Evolutionary conservation across 192 early-diverging fungal genomes (phyloP).

Genomic region (Podila horticola): DNA sequence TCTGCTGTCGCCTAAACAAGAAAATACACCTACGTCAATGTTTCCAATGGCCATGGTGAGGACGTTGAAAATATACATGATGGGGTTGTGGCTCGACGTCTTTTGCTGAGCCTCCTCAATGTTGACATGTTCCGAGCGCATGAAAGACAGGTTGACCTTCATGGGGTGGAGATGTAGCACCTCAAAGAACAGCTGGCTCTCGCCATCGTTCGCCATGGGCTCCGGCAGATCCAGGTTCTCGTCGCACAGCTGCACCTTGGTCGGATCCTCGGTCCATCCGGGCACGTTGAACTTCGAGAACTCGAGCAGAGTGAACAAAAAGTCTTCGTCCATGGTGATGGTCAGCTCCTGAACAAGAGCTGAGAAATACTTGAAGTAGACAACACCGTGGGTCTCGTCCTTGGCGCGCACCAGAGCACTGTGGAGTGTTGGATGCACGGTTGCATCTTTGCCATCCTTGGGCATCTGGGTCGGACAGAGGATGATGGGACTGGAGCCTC

Average conservation of each 20-base stretch:
- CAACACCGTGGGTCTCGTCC: slow-evolving; percentile 93
- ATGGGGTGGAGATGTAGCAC: slow-evolving; percentile 92
- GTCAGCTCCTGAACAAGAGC: slow-evolving; percentile 94
- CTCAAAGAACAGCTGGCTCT: slow-evolving; percentile 92
- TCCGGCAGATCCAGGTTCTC: slow-evolving; percentile 76
- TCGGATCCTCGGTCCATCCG: slow-evolving; percentile 62
- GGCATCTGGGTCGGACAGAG: slow-evolving; percentile 91
- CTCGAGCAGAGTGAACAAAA: slow-evolving; percentile 86
- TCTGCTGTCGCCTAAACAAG: not conserved
- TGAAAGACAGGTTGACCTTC: slow-evolving; percentile 96
- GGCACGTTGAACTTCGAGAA: slow-evolving; percentile 84
- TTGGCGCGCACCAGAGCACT: slow-evolving; percentile 87
- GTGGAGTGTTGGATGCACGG: slow-evolving; percentile 69
- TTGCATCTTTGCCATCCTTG: slow-evolving; percentile 70
- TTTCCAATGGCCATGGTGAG: slow-evolving; percentile 98
- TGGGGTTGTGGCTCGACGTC: slow-evolving; percentile 54
- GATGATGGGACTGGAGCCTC: slow-evolving; percentile 89
- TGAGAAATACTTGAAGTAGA: slow-evolving; percentile 95
- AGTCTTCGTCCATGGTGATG: slow-evolving; percentile 94
- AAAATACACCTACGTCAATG: slow-evolving; percentile 76
- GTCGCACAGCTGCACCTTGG: slow-evolving; percentile 54
- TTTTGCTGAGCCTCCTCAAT: slow-evolving; percentile 67
- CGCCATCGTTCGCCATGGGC: slow-evolving; percentile 71
- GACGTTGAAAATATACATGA: slow-evolving; percentile 82
- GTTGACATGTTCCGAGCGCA: slow-evolving; percentile 77